Evolutionary conservation across 306 rosid genomes (phyloP).

Genomic region (Chamaecrista fasciculata): DNA sequence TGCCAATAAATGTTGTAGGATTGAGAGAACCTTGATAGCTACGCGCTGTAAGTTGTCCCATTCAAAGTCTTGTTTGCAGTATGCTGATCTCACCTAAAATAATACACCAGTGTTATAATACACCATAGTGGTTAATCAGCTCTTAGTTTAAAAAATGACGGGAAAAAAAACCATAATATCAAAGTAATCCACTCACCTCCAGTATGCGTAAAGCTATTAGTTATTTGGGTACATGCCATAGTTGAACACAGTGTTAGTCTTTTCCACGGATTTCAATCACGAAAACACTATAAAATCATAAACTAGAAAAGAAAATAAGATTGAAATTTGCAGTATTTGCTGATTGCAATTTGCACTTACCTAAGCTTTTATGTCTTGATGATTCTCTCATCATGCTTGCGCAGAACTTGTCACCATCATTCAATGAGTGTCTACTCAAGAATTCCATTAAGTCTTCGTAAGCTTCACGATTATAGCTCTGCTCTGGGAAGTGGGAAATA

Average conservation of each 20-base stretch:
- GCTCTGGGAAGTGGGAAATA: constrained; percentile 34
- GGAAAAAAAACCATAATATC: neutral
- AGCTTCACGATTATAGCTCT: constrained; percentile 92
- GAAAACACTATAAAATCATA: constrained; percentile 6
- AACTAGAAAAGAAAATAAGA: constrained; percentile 3
- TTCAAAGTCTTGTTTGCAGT: constrained; percentile 84
- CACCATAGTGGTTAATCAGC: constrained; percentile 1
- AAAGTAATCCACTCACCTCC: constrained; percentile 56
- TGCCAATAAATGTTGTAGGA: neutral
- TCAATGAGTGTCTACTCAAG: constrained; percentile 57
- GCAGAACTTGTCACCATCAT: constrained; percentile 86
- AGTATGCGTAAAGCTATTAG: constrained; percentile 85
- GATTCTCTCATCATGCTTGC: constrained; percentile 87
- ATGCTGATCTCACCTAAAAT: constrained; percentile 78
- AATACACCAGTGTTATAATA: too few species aligned
- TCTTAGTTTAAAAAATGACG: constrained; percentile 1
- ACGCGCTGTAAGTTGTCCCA: constrained; percentile 81
- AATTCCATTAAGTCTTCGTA: constrained; percentile 78
- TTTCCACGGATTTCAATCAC: constrained; percentile 24
- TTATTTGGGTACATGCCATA: constrained; percentile 46
- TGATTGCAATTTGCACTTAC: constrained; percentile 30
- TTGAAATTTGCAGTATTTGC: constrained; percentile 19
- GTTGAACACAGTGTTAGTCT: neutral
- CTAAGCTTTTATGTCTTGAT: constrained; percentile 76
- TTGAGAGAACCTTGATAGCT: constrained; percentile 56